Evolutionary conservation across 129 eudicot genomes (phyloP), one percentile per base, ranked within the genome.

Genomic region (Pulicaria dysenterica): DNA sequence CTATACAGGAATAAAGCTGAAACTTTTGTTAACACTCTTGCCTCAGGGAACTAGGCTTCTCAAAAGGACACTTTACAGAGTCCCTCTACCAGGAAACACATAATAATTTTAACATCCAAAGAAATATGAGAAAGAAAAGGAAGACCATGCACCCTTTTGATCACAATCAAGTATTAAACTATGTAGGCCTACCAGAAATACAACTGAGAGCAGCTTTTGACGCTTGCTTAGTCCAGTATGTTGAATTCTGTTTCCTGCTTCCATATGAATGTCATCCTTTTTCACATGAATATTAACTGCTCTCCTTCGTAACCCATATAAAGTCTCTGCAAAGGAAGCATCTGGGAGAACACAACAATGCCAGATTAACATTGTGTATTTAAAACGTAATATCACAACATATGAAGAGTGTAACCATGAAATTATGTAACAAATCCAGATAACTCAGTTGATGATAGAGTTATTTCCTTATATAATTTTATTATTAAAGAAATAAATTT

Each of bases 271-370:
- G 77, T 58, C 69, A 50, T 79, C 81, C 67, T 79, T 88, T 55
- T 79, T 83, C 78, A 88, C 37, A 46, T 73, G 83, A 42, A 86
- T 39, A 49, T 83, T 84, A 72, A 85, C 91, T 41, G 85, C 88
- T 74, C 99, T 88, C 80, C 99, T 85, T 67, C 99, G 81, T 72
- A 95, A 77, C 24, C 99, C 99, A 78, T 95, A 95, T 73, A 95
- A 81, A 73, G 99, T 90, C 74, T 95, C 99, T 5, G 99, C 83
- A 80, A 95, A 95, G 15, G 96, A 95, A 72, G 96, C 99, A 88
- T 95, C 99, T 93, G 85, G 74, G 16, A 51, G 67, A 72, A 77
- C 62, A 69, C 53, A 74, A 85, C 43, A 76, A 17, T 69, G 79
- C 38, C 19, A 56, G 1, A 38, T 63, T 59, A 60, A 58, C 43